Evolutionary conservation across 306 rosid genomes (phyloP), one percentile per base, ranked within the genome.

Genomic region (Medicago truncatula): DNA sequence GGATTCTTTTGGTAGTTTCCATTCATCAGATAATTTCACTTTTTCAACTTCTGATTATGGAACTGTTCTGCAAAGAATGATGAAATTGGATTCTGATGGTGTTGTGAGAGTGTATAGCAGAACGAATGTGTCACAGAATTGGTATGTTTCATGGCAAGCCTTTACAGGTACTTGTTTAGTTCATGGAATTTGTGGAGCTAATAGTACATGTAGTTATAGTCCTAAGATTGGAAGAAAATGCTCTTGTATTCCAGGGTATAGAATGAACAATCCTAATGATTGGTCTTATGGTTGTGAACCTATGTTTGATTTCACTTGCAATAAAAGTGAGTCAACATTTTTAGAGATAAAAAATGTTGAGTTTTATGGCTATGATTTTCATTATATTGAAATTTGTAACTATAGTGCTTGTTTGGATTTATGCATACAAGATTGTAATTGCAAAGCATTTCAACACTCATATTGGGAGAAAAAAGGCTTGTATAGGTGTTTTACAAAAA

Each of bases 241-340:
- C 9, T 60, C 82, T 4, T 82, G 88, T 68, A 47, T 76, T n/a
- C 75, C 84, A 2, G 84, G 88, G 3, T 12, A 70, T 21, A 79
- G 23, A 41, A 10, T 71, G 43, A 82, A 54, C 34, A 76, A 76
- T 14, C 57, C 6, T 12, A 52, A 59, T 1, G 84, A 85, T 70
- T 82, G 86, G 84, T 67, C 88, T 44, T 67, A 71, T 9, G 93
- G 93, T 4, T 88, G 90, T 28, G 76, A 83, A 12, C 90, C 86
- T 1, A 49, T 46, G 61, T 80, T 84, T 36, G 47, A 6, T 20
- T 14, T 79, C 3, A 53, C 83, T 20, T 80, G 82, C 50, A 46
- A 17, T 2, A 41, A 0, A 70, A 73, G 3, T 10, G 80, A 80
- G 54, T 56, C 83, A 53, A 66, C 31, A 1, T 87, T 82, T 23